These are phyloP conservation scores for Pulveroboletus ravenelii DNA, from an alignment of 768 basidiomycete species.

Conservation along the genomic window DNA sequence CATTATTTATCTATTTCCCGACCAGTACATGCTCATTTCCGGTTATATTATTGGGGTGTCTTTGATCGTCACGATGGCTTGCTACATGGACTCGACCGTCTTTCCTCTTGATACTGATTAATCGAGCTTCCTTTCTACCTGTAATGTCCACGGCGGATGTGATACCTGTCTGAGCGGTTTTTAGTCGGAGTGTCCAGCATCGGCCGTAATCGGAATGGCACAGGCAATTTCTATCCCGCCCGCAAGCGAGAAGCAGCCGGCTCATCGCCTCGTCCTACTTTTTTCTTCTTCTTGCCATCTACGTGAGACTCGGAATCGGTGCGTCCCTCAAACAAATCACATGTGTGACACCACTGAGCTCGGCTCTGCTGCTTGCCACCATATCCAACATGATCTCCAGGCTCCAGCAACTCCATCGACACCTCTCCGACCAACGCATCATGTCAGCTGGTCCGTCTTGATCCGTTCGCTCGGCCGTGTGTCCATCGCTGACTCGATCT, in stretches of 20 bases:
- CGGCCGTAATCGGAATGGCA: too few species aligned
- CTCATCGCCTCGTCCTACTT: background rate
- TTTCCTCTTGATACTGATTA: constrained; percentile 14
- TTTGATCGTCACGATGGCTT: constrained; percentile 8
- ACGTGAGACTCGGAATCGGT: background rate
- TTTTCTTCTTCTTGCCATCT: background rate
- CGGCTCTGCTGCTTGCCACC: background rate
- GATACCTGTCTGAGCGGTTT: too few species aligned
- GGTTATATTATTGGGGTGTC: constrained; percentile 7
- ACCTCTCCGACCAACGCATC: constrained; percentile 38
- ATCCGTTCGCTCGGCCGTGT: constrained; percentile 1
- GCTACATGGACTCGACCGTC: constrained; percentile 1
- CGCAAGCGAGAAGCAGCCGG: too few species aligned
- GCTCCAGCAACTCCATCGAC: constrained; percentile 54
- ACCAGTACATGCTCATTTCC: constrained; percentile 14
- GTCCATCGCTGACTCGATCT: background rate
- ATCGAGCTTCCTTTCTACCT: constrained; percentile 7
- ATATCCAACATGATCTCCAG: constrained; percentile 47
- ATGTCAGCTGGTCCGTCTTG: constrained; percentile 53
- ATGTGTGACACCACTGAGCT: constrained; percentile 4
- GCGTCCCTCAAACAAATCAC: constrained; percentile 16
- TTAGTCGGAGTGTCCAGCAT: too few species aligned
- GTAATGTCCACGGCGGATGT: too few species aligned
- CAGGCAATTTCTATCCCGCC: too few species aligned
- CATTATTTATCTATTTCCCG: constrained; percentile 27